phyloP scores from a whole-genome alignment of 2,329 filamentous ascomycete genomes.

The Periconia sp. region DNA sequence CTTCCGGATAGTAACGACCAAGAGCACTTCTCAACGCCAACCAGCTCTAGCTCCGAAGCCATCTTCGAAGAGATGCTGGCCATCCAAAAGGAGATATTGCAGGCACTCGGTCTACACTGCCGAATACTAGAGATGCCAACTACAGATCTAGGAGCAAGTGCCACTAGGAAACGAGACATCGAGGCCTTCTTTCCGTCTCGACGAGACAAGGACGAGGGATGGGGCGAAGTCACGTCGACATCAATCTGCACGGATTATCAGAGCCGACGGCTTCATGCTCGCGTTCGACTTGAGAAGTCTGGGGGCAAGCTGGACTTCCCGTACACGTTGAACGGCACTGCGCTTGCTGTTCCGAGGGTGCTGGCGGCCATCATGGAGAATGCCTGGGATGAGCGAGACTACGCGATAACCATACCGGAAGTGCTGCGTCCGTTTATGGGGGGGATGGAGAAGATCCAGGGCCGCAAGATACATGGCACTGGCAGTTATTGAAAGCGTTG shows the following conservation, averaged over 20 bases:
- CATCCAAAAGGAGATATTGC: conserved; percentile 84
- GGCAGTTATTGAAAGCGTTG: conserved; percentile 14
- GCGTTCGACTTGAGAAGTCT: conserved; percentile 60
- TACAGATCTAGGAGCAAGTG: conserved; percentile 86
- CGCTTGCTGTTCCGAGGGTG: conserved; percentile 87
- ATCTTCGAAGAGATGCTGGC: conserved; percentile 85
- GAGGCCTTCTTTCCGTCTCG: conserved; percentile 93
- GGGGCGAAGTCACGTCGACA: conserved; percentile 91
- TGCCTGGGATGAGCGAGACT: conserved; percentile 76
- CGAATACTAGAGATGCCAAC: conserved; percentile 93
- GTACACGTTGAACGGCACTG: conserved; percentile 93
- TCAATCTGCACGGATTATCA: conserved; percentile 97
- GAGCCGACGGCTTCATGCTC: conserved; percentile 78
- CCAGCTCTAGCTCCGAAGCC: conserved; percentile 54
- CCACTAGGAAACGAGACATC: conserved; percentile 86
- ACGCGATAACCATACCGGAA: conserved; percentile 76
- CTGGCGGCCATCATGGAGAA: conserved; percentile 89
- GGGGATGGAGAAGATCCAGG: conserved; percentile 41
- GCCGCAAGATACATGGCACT: conserved; percentile 24
- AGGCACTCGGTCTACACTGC: conserved; percentile 78
- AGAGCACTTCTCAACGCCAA: conserved; percentile 38
- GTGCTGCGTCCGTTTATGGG: conserved; percentile 86
- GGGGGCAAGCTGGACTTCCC: conserved; percentile 72
- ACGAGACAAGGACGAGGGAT: conserved; percentile 69
- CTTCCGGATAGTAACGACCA: conserved; percentile 56